These are phyloP conservation scores for Corinectria fuckeliana DNA, from an alignment of 2,329 filamentous ascomycete genomes.

Conservation along the genomic window DNA sequence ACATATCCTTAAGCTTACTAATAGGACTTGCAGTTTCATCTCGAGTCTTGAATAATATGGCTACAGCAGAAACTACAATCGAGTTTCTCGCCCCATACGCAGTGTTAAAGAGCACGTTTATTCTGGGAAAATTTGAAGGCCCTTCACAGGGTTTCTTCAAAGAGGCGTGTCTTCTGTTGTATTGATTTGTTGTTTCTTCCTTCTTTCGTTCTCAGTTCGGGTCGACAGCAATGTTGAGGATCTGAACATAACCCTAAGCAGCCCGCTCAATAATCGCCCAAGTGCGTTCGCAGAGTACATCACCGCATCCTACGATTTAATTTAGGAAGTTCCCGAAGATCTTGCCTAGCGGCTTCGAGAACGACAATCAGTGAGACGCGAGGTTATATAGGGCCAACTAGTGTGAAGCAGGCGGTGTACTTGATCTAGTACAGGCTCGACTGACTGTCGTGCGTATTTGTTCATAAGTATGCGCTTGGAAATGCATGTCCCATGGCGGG, in stretches of 20 bases:
- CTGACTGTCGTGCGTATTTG: too few species aligned
- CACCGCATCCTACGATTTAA: conserved; percentile 42
- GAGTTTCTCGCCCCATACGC: too few species aligned
- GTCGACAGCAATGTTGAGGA: neutral
- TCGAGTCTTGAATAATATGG: too few species aligned
- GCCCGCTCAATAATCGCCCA: conserved; percentile 50
- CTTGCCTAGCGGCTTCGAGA: conserved; percentile 39
- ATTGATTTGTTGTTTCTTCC: neutral
- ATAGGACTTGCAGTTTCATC: too few species aligned
- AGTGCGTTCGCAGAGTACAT: conserved; percentile 55
- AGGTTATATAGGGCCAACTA: conserved; percentile 47
- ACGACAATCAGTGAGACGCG: conserved; percentile 16
- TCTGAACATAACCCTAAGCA: neutral
- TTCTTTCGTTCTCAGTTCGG: neutral
- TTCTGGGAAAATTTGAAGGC: too few species aligned
- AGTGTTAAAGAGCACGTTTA: too few species aligned
- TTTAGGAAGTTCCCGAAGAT: conserved; percentile 44
- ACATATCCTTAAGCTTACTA: too few species aligned
- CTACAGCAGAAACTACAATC: too few species aligned
- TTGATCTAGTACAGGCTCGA: conserved; percentile 5
- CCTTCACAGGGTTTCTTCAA: conserved; percentile 52
- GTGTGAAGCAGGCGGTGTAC: conserved; percentile 49
- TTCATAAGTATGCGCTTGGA: too few species aligned
- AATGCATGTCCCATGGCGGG: too few species aligned
- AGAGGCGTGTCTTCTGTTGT: conserved; percentile 35